Conservation (phyloP, 805 yeast species). For the Hemisphaericaspora nanyangensis region DNA sequence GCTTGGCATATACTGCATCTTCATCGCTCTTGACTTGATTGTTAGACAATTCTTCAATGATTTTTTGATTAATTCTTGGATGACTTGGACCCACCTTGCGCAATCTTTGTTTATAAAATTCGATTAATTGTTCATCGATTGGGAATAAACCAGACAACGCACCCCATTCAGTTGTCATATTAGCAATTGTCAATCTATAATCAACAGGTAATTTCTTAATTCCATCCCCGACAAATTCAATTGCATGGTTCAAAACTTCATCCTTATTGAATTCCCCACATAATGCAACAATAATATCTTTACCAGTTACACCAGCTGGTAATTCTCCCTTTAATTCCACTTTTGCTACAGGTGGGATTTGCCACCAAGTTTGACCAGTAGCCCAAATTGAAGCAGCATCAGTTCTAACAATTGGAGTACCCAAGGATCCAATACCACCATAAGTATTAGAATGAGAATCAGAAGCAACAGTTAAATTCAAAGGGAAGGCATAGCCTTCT, state of each 20-base stretch:
- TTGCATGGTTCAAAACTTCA: conserved; percentile 90
- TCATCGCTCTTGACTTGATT: conserved; percentile 53
- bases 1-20: conserved; percentile 87
- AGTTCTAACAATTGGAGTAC: conserved; percentile 97
- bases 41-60: conserved; percentile 51
- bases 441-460: conserved; percentile 98
- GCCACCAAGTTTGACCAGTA: conserved; percentile 99
- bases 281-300: conserved; percentile 92
- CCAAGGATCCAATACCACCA: conserved; percentile 94
- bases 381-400: conserved; percentile 99
- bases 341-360: conserved; percentile 96
- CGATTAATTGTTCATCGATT: conserved; percentile 73
- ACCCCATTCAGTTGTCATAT: conserved; percentile 99
- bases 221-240: conserved; percentile 87
- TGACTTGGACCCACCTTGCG: conserved; percentile 64
- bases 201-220: conserved; percentile 68
- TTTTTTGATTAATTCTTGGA: conserved; percentile 69
- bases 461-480: conserved; percentile 89
- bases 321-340: conserved; percentile 81
- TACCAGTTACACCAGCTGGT: conserved; percentile 88
- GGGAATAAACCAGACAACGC: conserved; percentile 97
- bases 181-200: conserved; percentile 87
- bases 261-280: conserved; percentile 93
- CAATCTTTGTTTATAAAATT: conserved; percentile 72
- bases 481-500: conserved; percentile 97